These are phyloP conservation scores for Yarrowia phangngaensis DNA, from an alignment of 805 yeast genomes.

Conservation along the genomic window DNA sequence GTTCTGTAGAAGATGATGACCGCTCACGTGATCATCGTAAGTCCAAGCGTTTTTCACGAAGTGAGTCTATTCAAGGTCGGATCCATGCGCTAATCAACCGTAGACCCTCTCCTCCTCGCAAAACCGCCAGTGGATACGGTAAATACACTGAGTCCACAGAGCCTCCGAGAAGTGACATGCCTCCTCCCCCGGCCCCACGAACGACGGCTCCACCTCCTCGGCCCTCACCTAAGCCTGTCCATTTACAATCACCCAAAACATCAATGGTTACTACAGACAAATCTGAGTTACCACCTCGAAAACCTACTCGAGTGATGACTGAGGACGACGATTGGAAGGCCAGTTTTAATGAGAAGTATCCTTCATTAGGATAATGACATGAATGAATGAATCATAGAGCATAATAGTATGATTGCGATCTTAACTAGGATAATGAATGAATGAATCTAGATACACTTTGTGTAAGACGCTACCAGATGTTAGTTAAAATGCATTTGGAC, in stretches of 20 bases:
- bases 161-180: constrained; percentile 14
- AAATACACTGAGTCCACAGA: constrained; percentile 51
- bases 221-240: constrained; percentile 33
- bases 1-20: constrained; percentile 12
- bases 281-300: constrained; percentile 25
- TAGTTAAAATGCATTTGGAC: too few relatives aligned
- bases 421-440: too few relatives aligned
- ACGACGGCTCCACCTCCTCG: constrained; percentile 24
- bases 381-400: too few relatives aligned
- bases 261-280: not conserved
- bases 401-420: too few relatives aligned
- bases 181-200: constrained; percentile 6
- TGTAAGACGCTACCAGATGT: too few relatives aligned
- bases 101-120: constrained; percentile 45
- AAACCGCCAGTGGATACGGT: constrained; percentile 81
- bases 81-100: constrained; percentile 38
- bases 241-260: constrained; percentile 33
- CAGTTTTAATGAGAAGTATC: constrained; percentile 34
- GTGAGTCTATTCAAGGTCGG: constrained; percentile 41
- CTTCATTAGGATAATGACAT: constrained; percentile 31
- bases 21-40: constrained; percentile 18
- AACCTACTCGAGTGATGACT: constrained; percentile 23
- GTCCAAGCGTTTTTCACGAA: constrained; percentile 33
- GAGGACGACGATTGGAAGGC: constrained; percentile 34
- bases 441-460: too few relatives aligned